Evolutionary conservation across 2,329 filamentous ascomycete genomes (phyloP).

Genomic region (Microdochium trichocladiopsis): DNA sequence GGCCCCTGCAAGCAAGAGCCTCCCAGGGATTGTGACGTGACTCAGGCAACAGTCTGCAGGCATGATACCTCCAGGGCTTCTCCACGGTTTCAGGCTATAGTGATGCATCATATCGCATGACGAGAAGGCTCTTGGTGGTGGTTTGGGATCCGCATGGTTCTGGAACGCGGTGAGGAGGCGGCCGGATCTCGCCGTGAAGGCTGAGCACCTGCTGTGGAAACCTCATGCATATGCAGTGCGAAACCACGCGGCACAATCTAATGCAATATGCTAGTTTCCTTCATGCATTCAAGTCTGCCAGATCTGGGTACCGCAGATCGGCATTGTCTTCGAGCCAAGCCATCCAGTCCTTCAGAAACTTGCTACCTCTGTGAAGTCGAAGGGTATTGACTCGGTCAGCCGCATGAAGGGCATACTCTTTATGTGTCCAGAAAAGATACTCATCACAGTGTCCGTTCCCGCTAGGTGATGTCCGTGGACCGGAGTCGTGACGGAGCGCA

Average conservation of each 20-base stretch:
- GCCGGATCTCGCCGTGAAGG: neutral
- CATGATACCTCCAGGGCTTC: neutral
- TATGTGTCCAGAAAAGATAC: too few species aligned
- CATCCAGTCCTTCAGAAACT: constrained; percentile 89
- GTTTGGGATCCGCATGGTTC: neutral
- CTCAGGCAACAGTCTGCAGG: neutral
- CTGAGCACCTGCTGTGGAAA: too few species aligned
- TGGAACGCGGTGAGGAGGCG: neutral
- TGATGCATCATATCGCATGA: neutral
- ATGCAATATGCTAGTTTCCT: neutral
- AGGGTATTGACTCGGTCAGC: constrained; percentile 2
- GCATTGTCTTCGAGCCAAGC: constrained; percentile 80
- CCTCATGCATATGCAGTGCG: neutral
- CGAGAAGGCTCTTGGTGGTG: neutral
- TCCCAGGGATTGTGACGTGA: neutral
- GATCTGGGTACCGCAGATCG: constrained; percentile 81
- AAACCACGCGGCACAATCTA: neutral
- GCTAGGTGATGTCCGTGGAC: too few species aligned
- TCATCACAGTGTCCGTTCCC: too few species aligned
- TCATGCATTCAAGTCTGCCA: constrained; percentile 16
- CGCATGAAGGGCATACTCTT: too few species aligned
- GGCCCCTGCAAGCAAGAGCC: neutral
- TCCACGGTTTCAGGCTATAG: neutral
- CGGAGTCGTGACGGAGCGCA: too few species aligned
- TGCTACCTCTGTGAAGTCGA: constrained; percentile 57